Base-by-base conservation (phyloP, 108 stramenopile species). In the Mediolabrus comicus region DNA sequence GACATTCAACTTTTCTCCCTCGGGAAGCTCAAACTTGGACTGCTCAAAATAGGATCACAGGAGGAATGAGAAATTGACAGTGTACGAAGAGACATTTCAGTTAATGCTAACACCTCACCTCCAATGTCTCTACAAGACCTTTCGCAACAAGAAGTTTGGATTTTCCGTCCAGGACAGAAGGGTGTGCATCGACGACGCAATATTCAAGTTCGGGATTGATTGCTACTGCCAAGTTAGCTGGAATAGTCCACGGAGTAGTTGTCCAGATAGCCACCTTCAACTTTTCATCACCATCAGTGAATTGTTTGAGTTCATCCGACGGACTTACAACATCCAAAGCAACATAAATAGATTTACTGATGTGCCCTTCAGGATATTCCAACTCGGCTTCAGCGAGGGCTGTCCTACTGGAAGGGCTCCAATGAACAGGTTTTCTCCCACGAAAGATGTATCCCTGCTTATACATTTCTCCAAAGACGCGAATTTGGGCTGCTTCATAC, bases 321-420 rank as follows among this genome's bases (percentile, higher is more conserved):
- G 87, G 83, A 69, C 79, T 62, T 0, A 79, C 70, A 24, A 97
- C 91, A 59, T 85, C 73, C 64, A 99, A 92, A 11, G 82, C 95
- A 24, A 96, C 97, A 68, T 97, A 98, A 59, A 97, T 90, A 25
- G 90, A 89, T 65, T 89, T 92, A 31, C 95, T 96, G 9, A 94
- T 61, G 78, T 97, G 94, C 65, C 91, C 92, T 41, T 97, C 96
- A 12, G 95, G 96, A 79, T 98, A 98, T 69, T 99, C 98, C 71
- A 98, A 72, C 77, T 99, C 99, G 0, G 99, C 99, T 74, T 99
- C 99, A 5, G 99, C 99, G 49, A 99, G 74, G 1, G 99, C 99
- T 3, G 99, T 98, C 25, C 84, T 77, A 51, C 93, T 93, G 2
- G 97, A 96, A 35, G 98, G 98, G 28, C 95, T 96, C 98, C 98